These are phyloP conservation scores for Daedaleopsis nitida DNA, from an alignment of 768 basidiomycete species.

Conservation along the genomic window DNA sequence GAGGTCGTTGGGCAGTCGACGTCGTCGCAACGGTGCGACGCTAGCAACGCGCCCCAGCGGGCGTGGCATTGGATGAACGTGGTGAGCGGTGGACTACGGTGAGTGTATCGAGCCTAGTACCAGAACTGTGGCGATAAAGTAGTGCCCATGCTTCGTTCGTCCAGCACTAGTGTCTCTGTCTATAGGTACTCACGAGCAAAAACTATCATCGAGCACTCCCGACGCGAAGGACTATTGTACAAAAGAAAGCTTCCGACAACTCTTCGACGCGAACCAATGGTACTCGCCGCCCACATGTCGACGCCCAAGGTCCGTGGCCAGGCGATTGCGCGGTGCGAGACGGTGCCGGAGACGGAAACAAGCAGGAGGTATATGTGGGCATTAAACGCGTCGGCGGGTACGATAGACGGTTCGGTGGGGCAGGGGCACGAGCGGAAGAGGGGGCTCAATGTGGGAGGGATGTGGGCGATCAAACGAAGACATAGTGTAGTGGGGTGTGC, in stretches of 20 bases:
- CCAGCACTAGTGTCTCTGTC: neutral
- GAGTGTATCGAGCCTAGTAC: no score
- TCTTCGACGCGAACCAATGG: neutral
- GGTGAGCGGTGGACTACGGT: no score
- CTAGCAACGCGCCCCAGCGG: no score
- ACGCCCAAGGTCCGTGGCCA: neutral
- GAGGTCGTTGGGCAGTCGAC: no score
- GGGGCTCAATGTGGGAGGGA: no score
- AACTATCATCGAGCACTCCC: conserved; percentile 9
- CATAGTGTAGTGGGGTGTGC: neutral
- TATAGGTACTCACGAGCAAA: neutral
- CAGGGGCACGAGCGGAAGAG: neutral
- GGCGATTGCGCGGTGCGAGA: neutral
- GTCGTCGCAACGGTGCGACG: no score
- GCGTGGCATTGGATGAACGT: no score
- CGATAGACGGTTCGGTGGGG: conserved; percentile 5
- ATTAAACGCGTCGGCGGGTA: conserved; percentile 21
- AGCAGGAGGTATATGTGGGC: conserved; percentile 14
- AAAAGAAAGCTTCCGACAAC: no score
- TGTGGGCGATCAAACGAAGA: neutral
- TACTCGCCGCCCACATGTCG: neutral
- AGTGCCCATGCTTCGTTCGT: no score
- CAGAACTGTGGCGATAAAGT: no score
- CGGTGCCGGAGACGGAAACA: neutral
- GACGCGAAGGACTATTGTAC: conserved; percentile 11